These are phyloP conservation scores for Crataegus laevigata DNA, from an alignment of 306 rosid species.

Conservation along the genomic window DNA sequence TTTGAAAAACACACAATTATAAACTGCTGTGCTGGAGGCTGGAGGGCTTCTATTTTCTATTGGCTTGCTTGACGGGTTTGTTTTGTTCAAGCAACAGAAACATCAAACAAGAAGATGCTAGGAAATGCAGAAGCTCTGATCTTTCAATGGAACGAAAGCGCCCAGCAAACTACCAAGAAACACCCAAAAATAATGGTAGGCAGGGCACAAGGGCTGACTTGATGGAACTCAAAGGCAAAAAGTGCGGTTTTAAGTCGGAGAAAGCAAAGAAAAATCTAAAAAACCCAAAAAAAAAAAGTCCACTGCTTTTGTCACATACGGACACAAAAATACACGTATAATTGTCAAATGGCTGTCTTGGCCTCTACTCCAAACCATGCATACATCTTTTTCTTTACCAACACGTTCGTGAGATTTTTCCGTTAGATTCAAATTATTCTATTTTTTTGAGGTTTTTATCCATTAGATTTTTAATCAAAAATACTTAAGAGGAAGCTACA, in stretches of 20 bases:
- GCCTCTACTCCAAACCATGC: neutral
- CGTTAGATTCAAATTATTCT: neutral
- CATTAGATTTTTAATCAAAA: no score
- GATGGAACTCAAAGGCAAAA: neutral
- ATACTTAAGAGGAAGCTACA: no score
- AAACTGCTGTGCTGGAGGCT: neutral
- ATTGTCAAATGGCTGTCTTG: neutral
- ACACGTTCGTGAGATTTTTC: no score
- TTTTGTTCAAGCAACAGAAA: neutral
- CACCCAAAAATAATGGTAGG: neutral
- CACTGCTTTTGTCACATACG: neutral
- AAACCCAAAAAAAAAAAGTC: neutral
- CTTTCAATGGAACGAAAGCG: neutral
- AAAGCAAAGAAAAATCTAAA: neutral
- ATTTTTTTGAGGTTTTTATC: accelerated
- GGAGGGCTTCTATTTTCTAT: neutral
- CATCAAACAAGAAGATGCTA: neutral
- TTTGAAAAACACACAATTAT: neutral
- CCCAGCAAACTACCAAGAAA: neutral
- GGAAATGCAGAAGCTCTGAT: neutral
- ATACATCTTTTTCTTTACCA: neutral
- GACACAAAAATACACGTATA: neutral
- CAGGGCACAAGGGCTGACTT: neutral
- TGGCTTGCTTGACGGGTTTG: neutral
- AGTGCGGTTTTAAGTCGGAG: neutral